Evolutionary conservation across 257 asterid genomes (phyloP).

Genomic region (Salvia splendens): DNA sequence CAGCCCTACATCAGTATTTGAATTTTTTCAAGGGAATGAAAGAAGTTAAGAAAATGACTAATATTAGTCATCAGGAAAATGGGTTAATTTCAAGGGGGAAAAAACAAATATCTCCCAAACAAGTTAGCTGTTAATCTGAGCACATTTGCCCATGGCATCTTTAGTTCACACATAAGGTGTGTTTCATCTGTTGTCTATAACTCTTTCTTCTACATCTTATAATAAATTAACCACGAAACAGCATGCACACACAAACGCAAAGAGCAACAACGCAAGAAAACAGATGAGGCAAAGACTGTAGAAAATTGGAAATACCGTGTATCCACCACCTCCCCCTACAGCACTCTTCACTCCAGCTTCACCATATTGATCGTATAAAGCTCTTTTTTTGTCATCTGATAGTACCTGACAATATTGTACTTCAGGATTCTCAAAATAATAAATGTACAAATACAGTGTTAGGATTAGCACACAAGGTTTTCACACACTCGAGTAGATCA

Average conservation of each 20-base stretch:
- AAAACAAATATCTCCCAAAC: neutral
- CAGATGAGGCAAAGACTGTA: neutral
- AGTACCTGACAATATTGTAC: conserved; percentile 78
- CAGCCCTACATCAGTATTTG: conserved; percentile 17
- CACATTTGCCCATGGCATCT: conserved; percentile 13
- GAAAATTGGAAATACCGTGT: conserved; percentile 62
- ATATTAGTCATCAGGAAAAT: neutral
- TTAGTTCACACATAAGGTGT: conserved; percentile 6
- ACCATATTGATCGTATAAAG: conserved; percentile 92
- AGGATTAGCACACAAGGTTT: too few species aligned
- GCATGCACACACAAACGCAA: neutral
- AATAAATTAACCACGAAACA: neutral
- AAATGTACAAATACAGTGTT: conserved; percentile 10
- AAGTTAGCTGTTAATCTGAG: conserved; percentile 5
- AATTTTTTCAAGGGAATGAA: neutral
- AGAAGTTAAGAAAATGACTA: too few species aligned
- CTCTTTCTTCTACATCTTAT: conserved; percentile 22
- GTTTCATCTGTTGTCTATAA: conserved; percentile 11
- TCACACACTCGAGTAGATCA: too few species aligned
- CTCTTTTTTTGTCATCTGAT: conserved; percentile 98
- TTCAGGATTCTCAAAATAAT: conserved; percentile 42
- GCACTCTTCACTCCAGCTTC: conserved; percentile 93
- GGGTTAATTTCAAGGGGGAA: neutral
- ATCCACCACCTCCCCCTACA: conserved; percentile 85
- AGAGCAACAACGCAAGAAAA: neutral